These are phyloP conservation scores for Eimeria necatrix DNA, from an alignment of 169 alveolate species.

Conservation along the genomic window DNA sequence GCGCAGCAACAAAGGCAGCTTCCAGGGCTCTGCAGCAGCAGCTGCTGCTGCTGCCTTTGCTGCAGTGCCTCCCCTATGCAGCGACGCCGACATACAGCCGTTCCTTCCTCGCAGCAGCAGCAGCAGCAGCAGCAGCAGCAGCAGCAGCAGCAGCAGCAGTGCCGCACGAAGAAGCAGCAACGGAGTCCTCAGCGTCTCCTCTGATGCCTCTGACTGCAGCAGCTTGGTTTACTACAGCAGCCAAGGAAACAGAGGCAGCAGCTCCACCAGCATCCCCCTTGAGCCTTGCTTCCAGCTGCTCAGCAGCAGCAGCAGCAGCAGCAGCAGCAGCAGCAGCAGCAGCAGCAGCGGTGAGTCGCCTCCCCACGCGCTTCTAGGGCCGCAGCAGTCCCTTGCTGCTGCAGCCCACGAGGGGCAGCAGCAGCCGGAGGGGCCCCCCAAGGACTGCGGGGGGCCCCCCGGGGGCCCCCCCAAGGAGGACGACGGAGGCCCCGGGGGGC, in stretches of 20 bases:
- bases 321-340: not conserved
- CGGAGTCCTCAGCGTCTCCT: not conserved
- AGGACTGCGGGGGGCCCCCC: no score
- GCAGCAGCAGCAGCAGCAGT: constrained; percentile 31
- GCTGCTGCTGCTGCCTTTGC: constrained; percentile 7
- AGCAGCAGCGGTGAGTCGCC: not conserved
- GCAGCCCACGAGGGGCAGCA: no score
- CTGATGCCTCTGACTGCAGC: not conserved
- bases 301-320: not conserved
- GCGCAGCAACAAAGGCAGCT: not conserved
- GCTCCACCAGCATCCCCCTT: not conserved
- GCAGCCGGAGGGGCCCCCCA: no score
- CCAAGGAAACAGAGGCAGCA: constrained; percentile 6
- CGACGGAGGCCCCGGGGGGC: no score
- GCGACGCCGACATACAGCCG: not conserved
- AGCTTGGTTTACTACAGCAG: not conserved
- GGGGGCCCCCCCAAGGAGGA: no score
- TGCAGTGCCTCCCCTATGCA: not conserved
- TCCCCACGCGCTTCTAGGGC: not conserved
- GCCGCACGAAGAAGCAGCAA: no score
- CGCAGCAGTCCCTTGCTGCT: constrained; percentile 2
- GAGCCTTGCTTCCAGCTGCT: not conserved
- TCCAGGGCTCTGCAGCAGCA: not conserved
- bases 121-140: constrained; percentile 34
- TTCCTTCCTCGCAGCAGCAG: not conserved